Percentiles rank a stretch among this genome's conserved stretches.
These are phyloP conservation scores for Xylaria venustula DNA, from an alignment of 495 filamentous ascomycete genomes.

Conservation along the genomic window DNA sequence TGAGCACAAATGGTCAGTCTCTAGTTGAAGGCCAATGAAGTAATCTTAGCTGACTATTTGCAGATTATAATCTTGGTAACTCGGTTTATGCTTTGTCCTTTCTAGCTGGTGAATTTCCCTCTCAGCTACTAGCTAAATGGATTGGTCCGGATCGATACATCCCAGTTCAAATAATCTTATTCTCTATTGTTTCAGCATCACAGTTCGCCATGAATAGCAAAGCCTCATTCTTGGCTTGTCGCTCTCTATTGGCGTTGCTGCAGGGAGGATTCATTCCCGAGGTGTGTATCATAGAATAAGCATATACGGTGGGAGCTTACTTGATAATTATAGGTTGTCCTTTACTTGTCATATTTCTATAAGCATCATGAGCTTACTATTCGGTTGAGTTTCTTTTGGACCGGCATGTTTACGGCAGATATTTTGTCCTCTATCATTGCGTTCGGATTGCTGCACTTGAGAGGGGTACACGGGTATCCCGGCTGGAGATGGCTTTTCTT, in stretches of 20 bases:
- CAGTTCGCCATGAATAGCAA: constrained; percentile 65
- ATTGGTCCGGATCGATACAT: constrained; percentile 86
- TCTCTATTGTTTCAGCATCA: constrained; percentile 68
- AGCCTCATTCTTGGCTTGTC: constrained; percentile 60
- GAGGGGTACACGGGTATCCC: constrained; percentile 53
- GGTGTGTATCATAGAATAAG: constrained; percentile 14
- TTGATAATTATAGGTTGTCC: constrained; percentile 27
- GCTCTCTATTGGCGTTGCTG: constrained; percentile 67
- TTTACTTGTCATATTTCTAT: constrained; percentile 80
- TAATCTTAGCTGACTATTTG: not conserved
- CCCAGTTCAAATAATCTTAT: constrained; percentile 74
- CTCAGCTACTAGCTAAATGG: constrained; percentile 72
- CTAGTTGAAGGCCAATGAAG: not conserved
- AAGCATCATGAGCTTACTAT: constrained; percentile 65
- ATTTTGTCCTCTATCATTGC: constrained; percentile 70
- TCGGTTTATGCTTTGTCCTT: constrained; percentile 71
- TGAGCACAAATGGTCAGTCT: constrained; percentile 37
- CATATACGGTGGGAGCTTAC: not conserved
- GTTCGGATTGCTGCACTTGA: constrained; percentile 68
- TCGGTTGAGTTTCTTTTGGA: constrained; percentile 56
- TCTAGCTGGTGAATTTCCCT: constrained; percentile 70
- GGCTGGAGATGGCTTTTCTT: constrained; percentile 80
- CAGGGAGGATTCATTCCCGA: constrained; percentile 71
- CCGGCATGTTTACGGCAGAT: constrained; percentile 61
- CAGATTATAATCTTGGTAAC: constrained; percentile 73